Evolutionary conservation across 257 asterid genomes (phyloP).

Genomic region (Misopates orontium): DNA sequence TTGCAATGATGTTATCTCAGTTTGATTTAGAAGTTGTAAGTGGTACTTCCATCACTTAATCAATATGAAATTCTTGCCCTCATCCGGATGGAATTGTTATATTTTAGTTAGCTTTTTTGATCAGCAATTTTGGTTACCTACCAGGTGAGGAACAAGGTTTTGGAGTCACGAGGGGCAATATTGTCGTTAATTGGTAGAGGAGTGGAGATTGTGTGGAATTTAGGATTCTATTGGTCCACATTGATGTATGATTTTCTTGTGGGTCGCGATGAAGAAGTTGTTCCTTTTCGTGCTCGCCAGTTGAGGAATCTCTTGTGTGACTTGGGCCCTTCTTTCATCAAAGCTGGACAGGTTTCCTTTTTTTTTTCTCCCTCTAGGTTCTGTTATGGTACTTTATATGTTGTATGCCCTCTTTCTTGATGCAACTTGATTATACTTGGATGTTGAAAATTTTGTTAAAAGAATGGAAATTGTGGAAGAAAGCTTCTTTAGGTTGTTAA

Average conservation of each 20-base stretch:
- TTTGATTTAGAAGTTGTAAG: not conserved
- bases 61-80: slow-evolving; percentile 6
- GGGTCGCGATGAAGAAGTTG: slow-evolving; percentile 98
- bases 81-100: slow-evolving; percentile 9
- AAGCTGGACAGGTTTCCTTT: slow-evolving; percentile 94
- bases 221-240: slow-evolving; percentile 90
- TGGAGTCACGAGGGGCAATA: slow-evolving; percentile 86
- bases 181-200: slow-evolving; percentile 89
- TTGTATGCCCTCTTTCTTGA: not conserved
- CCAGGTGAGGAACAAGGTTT: slow-evolving; percentile 85
- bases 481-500: not conserved
- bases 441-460: slow-evolving; percentile 6
- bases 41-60: slow-evolving; percentile 10
- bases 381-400: slow-evolving; percentile 12
- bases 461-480: slow-evolving; percentile 7
- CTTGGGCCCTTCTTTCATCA: slow-evolving; percentile 97
- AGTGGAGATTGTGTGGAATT: slow-evolving; percentile 89
- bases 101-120: slow-evolving; percentile 6
- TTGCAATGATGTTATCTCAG: not conserved
- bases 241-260: slow-evolving; percentile 74
- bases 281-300: slow-evolving; percentile 97
- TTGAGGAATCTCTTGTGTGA: slow-evolving; percentile 90
- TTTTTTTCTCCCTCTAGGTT: slow-evolving; percentile 12
- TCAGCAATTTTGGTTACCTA: slow-evolving; percentile 19
- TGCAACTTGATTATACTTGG: slow-evolving; percentile 10